These are phyloP conservation scores for Blastobotrys peoriensis DNA, from an alignment of 805 yeast genomes.

Conservation along the genomic window DNA sequence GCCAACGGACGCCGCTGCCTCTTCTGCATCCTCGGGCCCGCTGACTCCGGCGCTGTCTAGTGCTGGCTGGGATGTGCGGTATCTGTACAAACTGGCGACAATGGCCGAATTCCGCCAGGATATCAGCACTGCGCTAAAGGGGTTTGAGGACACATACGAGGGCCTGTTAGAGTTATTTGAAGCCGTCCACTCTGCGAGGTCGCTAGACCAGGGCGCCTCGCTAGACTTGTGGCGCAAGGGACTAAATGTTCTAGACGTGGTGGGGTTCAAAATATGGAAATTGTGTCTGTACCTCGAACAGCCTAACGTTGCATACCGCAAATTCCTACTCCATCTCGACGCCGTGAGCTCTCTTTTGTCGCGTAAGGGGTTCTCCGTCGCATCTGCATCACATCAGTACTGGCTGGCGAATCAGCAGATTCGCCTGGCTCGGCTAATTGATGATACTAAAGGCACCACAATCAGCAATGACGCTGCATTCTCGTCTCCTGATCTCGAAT, in stretches of 20 bases:
- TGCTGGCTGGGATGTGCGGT: slow-evolving; percentile 45
- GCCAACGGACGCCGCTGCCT: too few species aligned
- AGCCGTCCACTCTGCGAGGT: slow-evolving; percentile 15
- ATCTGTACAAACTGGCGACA: slow-evolving; percentile 45
- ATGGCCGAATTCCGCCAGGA: slow-evolving; percentile 45
- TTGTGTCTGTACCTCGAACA: slow-evolving; percentile 54
- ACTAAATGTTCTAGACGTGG: slow-evolving; percentile 49
- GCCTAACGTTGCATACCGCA: slow-evolving; percentile 52
- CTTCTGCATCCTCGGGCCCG: slow-evolving; percentile 16
- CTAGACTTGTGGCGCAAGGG: slow-evolving; percentile 38
- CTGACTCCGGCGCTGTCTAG: slow-evolving; percentile 16
- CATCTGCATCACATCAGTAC: slow-evolving; percentile 29
- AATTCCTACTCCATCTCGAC: slow-evolving; percentile 58
- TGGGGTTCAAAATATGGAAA: slow-evolving; percentile 58
- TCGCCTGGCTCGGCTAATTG: slow-evolving; percentile 56
- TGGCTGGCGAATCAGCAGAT: slow-evolving; percentile 65
- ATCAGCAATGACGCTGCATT: slow-evolving; percentile 17
- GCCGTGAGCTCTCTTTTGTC: slow-evolving; percentile 40
- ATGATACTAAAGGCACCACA: slow-evolving; percentile 38
- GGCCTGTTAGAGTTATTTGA: slow-evolving; percentile 38
- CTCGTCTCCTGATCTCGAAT: slow-evolving; percentile 19
- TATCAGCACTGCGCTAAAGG: slow-evolving; percentile 43
- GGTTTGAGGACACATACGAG: slow-evolving; percentile 50
- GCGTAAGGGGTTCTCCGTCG: slow-evolving; percentile 22
- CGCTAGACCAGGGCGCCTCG: slow-evolving; percentile 1